A percentile compares a stretch with the other conserved stretches of the same genome.
Evolutionary conservation across 257 asterid species (phyloP).

Genomic region (Fraxinus excelsior): DNA sequence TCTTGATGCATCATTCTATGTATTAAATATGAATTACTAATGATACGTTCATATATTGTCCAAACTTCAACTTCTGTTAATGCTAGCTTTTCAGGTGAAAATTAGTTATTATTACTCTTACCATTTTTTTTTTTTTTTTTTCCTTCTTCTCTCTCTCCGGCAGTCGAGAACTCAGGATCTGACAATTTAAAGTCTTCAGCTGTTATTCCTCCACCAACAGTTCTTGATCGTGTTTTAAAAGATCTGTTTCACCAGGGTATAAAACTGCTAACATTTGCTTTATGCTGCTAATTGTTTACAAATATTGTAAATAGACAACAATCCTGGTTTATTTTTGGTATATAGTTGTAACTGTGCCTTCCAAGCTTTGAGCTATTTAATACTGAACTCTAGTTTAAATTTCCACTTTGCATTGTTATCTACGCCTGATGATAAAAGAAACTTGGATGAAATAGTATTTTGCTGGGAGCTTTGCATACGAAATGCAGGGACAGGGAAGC

Average conservation of each 20-base stretch:
- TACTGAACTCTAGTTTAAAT: background rate
- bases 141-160: conserved; percentile 24
- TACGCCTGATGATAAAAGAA: background rate
- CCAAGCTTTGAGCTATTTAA: background rate
- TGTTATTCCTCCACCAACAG: conserved; percentile 88
- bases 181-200: conserved; percentile 70
- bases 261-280: conserved; percentile 6
- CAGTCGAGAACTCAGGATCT: conserved; percentile 61
- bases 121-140: conserved; percentile 17
- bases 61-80: conserved; percentile 8
- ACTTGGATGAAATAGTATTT: conserved; percentile 13
- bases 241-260: conserved; percentile 83
- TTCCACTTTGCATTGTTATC: background rate
- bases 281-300: conserved; percentile 21
- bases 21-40: conserved; percentile 20
- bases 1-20: conserved; percentile 18
- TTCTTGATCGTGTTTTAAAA: conserved; percentile 92
- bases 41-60: conserved; percentile 3
- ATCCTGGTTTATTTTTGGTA: conserved; percentile 2
- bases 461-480: conserved; percentile 1
- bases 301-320: conserved; percentile 12
- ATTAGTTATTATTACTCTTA: conserved; percentile 7
- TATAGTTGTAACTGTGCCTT: conserved; percentile 19
- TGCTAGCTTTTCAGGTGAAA: background rate
- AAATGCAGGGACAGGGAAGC: conserved; percentile 11